Percentiles rank a stretch among this genome's conserved stretches.
Evolutionary conservation across 345 rosid species (phyloP).

Genomic region (Turritis glabra): DNA sequence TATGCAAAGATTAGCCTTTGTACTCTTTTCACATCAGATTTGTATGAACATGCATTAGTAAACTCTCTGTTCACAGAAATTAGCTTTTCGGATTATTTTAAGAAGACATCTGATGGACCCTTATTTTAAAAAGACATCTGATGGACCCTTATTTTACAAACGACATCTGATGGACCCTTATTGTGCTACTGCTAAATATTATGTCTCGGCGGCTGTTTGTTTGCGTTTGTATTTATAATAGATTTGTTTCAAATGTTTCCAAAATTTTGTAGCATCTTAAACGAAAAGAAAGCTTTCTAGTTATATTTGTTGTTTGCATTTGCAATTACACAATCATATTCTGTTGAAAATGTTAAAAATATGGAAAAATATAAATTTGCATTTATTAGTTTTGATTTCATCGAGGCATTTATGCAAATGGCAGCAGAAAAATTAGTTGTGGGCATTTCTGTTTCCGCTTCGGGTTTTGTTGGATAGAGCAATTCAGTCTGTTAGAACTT

Average conservation of each 20-base stretch:
- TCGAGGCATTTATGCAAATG: constrained; percentile 20
- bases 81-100: background rate
- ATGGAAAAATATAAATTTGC: background rate
- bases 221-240: background rate
- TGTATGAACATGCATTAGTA: background rate
- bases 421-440: constrained; percentile 1
- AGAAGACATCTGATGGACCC: background rate
- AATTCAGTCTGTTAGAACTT: constrained; percentile 20
- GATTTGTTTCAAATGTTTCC: background rate
- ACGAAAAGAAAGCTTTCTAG: background rate
- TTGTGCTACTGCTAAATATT: background rate
- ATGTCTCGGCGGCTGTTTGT: background rate
- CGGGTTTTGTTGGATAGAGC: constrained; percentile 3
- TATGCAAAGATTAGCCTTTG: background rate
- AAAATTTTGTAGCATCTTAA: background rate
- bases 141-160: background rate
- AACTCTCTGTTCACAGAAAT: background rate
- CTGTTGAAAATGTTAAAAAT: background rate
- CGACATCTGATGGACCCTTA: background rate
- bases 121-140: background rate
- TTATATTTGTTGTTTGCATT: background rate
- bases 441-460: constrained; percentile 15
- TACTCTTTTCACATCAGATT: background rate
- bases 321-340: background rate
- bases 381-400: background rate